A percentile compares a stretch with the other conserved stretches of the same genome.
These are phyloP conservation scores for Peziza echinospora DNA, from an alignment of 495 filamentous ascomycete species.

Conservation along the genomic window DNA sequence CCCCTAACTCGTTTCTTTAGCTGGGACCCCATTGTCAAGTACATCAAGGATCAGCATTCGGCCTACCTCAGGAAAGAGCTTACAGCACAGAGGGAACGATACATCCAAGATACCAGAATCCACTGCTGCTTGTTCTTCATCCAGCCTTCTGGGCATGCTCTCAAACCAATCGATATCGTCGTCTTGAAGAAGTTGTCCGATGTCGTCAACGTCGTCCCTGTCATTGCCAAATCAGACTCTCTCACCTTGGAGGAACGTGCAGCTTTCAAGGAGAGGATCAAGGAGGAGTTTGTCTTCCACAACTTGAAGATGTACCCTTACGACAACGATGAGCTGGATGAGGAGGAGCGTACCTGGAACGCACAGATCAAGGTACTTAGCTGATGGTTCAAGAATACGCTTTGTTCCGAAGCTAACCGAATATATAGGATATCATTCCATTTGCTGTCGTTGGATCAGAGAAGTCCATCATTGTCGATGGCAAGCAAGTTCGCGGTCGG, in stretches of 20 bases:
- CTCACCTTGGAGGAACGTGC: conserved; percentile 86
- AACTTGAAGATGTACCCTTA: conserved; percentile 99
- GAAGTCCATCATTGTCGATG: conserved; percentile 89
- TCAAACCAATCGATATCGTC: conserved; percentile 98
- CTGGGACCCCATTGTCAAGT: conserved; percentile 95
- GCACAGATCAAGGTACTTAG: conserved; percentile 92
- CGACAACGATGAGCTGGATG: conserved; percentile 95
- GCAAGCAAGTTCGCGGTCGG: conserved; percentile 91
- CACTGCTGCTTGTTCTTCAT: conserved; percentile 99
- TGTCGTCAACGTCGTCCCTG: conserved; percentile 96
- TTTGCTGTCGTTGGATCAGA: conserved; percentile 97
- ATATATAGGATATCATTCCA: conserved; percentile 69
- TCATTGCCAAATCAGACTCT: conserved; percentile 95
- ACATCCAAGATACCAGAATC: conserved; percentile 96
- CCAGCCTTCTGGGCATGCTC: conserved; percentile 87
- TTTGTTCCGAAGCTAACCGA: no score
- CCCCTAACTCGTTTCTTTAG: conserved; percentile 22
- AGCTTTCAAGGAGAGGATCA: conserved; percentile 96
- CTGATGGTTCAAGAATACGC: conserved; percentile 13
- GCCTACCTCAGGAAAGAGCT: conserved; percentile 98
- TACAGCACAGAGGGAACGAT: conserved; percentile 96
- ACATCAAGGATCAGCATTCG: conserved; percentile 99
- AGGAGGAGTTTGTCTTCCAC: conserved; percentile 98
- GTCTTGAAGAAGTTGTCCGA: conserved; percentile 98
- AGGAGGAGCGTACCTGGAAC: conserved; percentile 87